These are phyloP conservation scores for Hura crepitans DNA, from an alignment of 441 rosid genomes.

Conservation along the genomic window DNA sequence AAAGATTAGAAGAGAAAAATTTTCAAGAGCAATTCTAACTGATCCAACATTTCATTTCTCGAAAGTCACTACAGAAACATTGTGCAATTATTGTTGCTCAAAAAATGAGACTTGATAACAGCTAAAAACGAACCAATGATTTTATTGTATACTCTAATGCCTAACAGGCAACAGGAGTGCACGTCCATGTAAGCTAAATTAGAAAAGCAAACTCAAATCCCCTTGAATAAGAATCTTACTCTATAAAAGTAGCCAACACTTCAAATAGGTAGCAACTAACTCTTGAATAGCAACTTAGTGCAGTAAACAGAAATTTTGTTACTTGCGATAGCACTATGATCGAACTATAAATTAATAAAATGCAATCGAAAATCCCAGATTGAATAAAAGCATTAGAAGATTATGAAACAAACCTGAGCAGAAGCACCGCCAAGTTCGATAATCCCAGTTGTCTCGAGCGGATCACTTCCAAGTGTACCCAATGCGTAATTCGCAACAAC, in stretches of 20 bases:
- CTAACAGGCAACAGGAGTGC: neutral
- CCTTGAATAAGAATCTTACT: neutral
- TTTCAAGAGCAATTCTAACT: slow-evolving; percentile 9
- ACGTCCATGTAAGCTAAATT: neutral
- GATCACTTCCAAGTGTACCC: slow-evolving; percentile 71
- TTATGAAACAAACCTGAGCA: slow-evolving; percentile 55
- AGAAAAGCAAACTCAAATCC: neutral
- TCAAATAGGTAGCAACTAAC: neutral
- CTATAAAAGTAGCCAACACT: neutral
- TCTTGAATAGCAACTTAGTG: neutral
- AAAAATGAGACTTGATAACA: neutral
- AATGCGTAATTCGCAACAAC: slow-evolving; percentile 72
- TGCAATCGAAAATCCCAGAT: neutral
- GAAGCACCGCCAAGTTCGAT: slow-evolving; percentile 96
- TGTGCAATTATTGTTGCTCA: neutral
- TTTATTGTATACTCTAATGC: neutral
- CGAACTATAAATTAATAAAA: neutral
- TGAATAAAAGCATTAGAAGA: neutral
- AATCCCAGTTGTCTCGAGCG: slow-evolving; percentile 66
- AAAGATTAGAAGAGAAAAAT: neutral
- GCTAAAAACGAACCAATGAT: neutral
- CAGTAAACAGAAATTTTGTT: neutral
- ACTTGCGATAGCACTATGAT: neutral
- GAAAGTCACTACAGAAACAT: neutral
- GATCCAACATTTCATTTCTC: neutral